Evolutionary conservation across 169 alveolate species (phyloP).

Genomic region (Pseudocohnilembus persalinus): DNA sequence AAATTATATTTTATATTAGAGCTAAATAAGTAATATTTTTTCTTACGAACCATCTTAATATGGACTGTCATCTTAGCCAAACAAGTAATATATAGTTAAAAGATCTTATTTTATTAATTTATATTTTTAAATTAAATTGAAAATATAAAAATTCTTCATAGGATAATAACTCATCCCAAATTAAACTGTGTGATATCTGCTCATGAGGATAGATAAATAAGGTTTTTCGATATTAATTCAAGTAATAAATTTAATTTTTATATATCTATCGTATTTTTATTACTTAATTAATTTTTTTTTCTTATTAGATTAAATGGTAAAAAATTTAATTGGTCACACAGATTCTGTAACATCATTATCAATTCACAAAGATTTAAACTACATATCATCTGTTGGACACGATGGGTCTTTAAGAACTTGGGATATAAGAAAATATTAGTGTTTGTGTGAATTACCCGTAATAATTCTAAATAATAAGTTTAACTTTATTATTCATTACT

Average conservation of each 20-base stretch:
- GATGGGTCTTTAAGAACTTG: slow-evolving; percentile 81
- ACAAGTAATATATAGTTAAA: not conserved
- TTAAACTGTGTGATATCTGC: slow-evolving; percentile 57
- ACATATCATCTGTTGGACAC: slow-evolving; percentile 63
- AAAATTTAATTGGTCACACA: slow-evolving; percentile 63
- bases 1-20: not conserved
- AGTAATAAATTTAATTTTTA: slow-evolving; percentile 15
- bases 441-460: slow-evolving; percentile 63
- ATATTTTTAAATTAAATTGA: no score
- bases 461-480: not conserved
- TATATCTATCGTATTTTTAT: not conserved
- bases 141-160: not conserved
- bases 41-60: not conserved
- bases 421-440: slow-evolving; percentile 71
- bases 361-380: slow-evolving; percentile 44
- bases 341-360: slow-evolving; percentile 66
- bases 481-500: not conserved
- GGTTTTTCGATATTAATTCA: slow-evolving; percentile 62
- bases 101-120: not conserved
- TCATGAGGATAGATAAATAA: slow-evolving; percentile 69
- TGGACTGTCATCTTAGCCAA: slow-evolving; percentile 23
- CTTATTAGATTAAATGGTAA: slow-evolving; percentile 23
- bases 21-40: slow-evolving; percentile 13
- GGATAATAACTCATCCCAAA: slow-evolving; percentile 26
- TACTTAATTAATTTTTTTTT: not conserved